Conservation (phyloP, 1,284 basidiomycete species). For the Fomes fomentarius region DNA sequence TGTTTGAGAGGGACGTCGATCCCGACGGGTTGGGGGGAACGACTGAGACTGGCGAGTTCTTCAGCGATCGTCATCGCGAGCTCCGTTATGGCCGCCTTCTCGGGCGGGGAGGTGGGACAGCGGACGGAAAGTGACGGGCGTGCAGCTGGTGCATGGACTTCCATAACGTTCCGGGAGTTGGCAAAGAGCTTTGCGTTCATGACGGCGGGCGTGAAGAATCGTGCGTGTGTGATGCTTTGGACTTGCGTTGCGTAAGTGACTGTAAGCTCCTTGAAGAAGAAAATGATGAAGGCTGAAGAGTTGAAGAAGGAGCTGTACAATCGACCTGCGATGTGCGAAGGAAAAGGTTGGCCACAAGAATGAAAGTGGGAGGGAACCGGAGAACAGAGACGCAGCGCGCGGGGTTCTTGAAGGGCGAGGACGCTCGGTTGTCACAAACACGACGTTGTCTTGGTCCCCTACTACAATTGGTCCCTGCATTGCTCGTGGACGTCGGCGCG, state of each 20-base stretch:
- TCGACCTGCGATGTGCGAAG: slow-evolving; percentile 32
- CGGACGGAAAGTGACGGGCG: slow-evolving; percentile 24
- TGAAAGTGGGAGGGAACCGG: slow-evolving; percentile 23
- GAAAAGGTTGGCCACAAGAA: slow-evolving; percentile 22
- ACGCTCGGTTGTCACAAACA: slow-evolving; percentile 18
- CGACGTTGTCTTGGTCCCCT: slow-evolving; percentile 15
- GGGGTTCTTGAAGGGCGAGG: slow-evolving; percentile 16
- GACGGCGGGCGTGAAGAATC: slow-evolving; percentile 22
- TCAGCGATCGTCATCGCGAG: slow-evolving; percentile 31
- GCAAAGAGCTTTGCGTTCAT: slow-evolving; percentile 26
- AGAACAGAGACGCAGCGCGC: neutral
- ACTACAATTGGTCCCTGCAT: slow-evolving; percentile 5
- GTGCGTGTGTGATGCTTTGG: slow-evolving; percentile 24
- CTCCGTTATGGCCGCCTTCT: slow-evolving; percentile 24
- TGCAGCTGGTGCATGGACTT: slow-evolving; percentile 19
- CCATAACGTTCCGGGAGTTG: slow-evolving; percentile 7
- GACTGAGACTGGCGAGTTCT: slow-evolving; percentile 26
- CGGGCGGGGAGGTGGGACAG: slow-evolving; percentile 16
- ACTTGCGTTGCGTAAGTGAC: slow-evolving; percentile 26
- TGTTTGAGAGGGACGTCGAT: slow-evolving; percentile 26
- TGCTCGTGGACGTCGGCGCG: slow-evolving; percentile 14
- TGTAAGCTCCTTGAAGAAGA: slow-evolving; percentile 24
- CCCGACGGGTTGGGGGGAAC: slow-evolving; percentile 24
- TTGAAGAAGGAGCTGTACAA: slow-evolving; percentile 28
- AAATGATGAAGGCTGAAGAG: slow-evolving; percentile 13